A percentile compares a stretch with the other conserved stretches of the same genome.
phyloP scores from a whole-genome alignment of 164 flowering plant species.

The Chimonanthus praecox region DNA sequence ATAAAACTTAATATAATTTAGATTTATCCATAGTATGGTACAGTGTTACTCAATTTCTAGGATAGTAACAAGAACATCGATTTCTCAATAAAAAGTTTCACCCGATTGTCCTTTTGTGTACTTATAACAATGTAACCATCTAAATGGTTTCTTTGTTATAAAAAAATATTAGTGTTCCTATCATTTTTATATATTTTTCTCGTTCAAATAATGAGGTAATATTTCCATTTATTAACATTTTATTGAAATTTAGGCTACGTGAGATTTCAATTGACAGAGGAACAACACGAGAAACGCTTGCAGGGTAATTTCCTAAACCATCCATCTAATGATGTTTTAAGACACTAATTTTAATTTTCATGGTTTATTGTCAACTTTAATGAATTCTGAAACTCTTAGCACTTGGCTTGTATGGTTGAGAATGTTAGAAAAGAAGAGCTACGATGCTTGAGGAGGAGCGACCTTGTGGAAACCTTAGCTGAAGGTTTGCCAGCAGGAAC shows the following conservation, averaged over 20 bases:
- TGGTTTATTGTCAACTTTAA: neutral
- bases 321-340: neutral
- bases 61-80: too few relatives aligned
- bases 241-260: conserved; percentile 12
- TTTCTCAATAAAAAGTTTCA: too few relatives aligned
- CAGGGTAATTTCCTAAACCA: conserved; percentile 13
- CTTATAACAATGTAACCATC: too few relatives aligned
- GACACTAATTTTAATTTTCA: neutral
- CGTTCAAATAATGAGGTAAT: neutral
- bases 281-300: conserved; percentile 2
- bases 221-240: neutral
- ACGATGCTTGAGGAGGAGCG: conserved; percentile 38
- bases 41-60: too few relatives aligned
- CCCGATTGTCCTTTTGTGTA: too few relatives aligned
- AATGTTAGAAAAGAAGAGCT: conserved; percentile 29
- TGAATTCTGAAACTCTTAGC: neutral
- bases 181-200: neutral
- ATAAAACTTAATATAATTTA: too few relatives aligned
- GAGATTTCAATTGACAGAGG: conserved; percentile 13
- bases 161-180: too few relatives aligned
- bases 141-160: too few relatives aligned
- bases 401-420: neutral
- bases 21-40: too few relatives aligned
- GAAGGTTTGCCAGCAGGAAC: conserved; percentile 30
- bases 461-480: conserved; percentile 28